A percentile compares a stretch with the other conserved stretches of the same genome.
Evolutionary conservation across 2,329 filamentous ascomycete genomes (phyloP).

Genomic region (Curvularia spicifera): DNA sequence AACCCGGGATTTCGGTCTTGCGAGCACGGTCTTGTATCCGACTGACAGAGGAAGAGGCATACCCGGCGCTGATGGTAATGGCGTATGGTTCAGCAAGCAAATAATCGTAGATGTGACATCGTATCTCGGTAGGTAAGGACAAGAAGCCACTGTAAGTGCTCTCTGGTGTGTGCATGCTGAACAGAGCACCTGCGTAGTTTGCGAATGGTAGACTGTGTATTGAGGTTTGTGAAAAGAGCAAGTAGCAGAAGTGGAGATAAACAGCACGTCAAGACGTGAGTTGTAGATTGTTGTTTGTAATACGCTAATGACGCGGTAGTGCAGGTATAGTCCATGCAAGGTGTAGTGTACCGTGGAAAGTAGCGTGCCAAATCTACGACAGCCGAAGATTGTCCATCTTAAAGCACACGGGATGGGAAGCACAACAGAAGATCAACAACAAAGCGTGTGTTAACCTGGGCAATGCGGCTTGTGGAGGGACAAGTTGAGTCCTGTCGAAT

Average conservation of each 20-base stretch:
- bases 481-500: constrained; percentile 18
- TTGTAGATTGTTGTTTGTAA: background rate
- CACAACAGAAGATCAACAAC: background rate
- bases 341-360: background rate
- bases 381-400: background rate
- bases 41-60: constrained; percentile 39
- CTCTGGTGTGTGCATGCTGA: constrained; percentile 4
- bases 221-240: background rate
- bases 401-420: constrained; percentile 2
- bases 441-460: constrained; percentile 12
- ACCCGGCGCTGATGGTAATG: constrained; percentile 51
- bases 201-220: background rate
- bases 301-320: background rate
- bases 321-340: background rate
- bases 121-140: constrained; percentile 49
- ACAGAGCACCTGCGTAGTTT: background rate
- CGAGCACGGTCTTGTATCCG: constrained; percentile 36
- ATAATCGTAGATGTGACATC: constrained; percentile 52
- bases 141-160: constrained; percentile 25
- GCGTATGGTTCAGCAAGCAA: constrained; percentile 45
- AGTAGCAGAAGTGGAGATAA: background rate
- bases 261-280: background rate
- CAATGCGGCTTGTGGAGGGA: constrained; percentile 1
- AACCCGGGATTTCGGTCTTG: constrained; percentile 41
- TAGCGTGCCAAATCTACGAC: constrained; percentile 11